Evolutionary conservation across 495 filamentous ascomycete species (phyloP).

Genomic region (Lasiosphaeria ovina): DNA sequence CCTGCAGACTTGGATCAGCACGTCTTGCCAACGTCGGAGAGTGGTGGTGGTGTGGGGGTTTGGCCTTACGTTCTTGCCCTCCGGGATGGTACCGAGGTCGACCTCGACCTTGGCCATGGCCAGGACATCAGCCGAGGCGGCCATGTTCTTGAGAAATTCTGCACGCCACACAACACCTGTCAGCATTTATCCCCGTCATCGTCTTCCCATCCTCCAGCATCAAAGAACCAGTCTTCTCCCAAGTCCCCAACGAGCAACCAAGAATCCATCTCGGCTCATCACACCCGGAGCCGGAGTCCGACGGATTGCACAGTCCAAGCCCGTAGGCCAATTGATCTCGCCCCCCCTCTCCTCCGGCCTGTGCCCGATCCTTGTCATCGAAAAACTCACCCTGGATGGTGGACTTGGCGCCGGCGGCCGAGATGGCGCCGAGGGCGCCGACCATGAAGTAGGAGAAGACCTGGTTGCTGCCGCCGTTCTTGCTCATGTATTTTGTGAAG

Average conservation of each 20-base stretch:
- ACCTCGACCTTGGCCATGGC: slow-evolving; percentile 99
- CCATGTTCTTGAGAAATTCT: slow-evolving; percentile 99
- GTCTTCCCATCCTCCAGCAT: neutral
- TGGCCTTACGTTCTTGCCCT: slow-evolving; percentile 93
- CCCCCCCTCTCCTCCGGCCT: neutral
- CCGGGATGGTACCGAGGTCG: slow-evolving; percentile 84
- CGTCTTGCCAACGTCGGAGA: neutral
- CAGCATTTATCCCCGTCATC: slow-evolving; percentile 10
- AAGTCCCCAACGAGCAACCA: neutral
- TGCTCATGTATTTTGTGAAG: slow-evolving; percentile 83
- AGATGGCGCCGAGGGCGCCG: slow-evolving; percentile 85
- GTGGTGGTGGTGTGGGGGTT: neutral
- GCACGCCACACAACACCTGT: slow-evolving; percentile 16
- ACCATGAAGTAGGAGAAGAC: slow-evolving; percentile 98
- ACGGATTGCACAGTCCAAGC: neutral
- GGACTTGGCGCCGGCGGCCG: slow-evolving; percentile 90
- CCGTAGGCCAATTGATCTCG: slow-evolving; percentile 10
- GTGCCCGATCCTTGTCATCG: neutral
- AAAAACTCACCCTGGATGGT: slow-evolving; percentile 83
- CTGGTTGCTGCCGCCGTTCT: slow-evolving; percentile 65
- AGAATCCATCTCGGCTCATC: neutral
- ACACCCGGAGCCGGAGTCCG: too few relatives aligned
- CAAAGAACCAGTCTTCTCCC: neutral
- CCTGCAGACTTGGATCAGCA: slow-evolving; percentile 48
- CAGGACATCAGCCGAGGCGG: slow-evolving; percentile 96